These are phyloP conservation scores for Hericium alpestre DNA, from an alignment of 768 basidiomycete genomes.

Conservation along the genomic window DNA sequence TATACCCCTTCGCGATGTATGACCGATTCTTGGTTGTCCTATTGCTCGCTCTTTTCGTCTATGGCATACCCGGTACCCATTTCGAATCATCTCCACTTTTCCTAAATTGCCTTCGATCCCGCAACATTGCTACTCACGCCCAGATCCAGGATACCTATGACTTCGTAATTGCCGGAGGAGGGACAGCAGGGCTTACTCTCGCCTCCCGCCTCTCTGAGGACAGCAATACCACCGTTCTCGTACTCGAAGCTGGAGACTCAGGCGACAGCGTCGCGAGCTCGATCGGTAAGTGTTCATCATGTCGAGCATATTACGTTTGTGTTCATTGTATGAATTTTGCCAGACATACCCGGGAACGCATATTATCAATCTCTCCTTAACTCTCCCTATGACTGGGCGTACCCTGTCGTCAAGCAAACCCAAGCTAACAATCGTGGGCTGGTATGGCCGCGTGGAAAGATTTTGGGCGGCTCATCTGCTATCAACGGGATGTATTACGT, in stretches of 20 bases:
- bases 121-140: conserved; percentile 31
- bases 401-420: conserved; percentile 37
- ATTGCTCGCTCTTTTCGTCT: neutral
- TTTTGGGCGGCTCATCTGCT: conserved; percentile 59
- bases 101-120: conserved; percentile 1
- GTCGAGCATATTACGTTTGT: neutral
- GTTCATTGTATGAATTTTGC: neutral
- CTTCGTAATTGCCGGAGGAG: conserved; percentile 43
- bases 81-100: neutral
- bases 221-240: conserved; percentile 31
- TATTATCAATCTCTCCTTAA: conserved; percentile 42
- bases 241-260: conserved; percentile 35
- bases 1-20: neutral
- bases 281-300: conserved; percentile 22
- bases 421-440: conserved; percentile 32
- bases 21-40: neutral
- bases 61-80: neutral
- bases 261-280: conserved; percentile 27
- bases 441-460: conserved; percentile 54
- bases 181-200: conserved; percentile 36
- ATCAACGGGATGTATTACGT: conserved; percentile 63
- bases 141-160: conserved; percentile 36
- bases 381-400: conserved; percentile 45
- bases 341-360: conserved; percentile 41
- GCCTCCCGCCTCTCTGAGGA: conserved; percentile 37